Evolutionary conservation across 257 asterid genomes (phyloP).

Genomic region (Plectranthus barbatus): DNA sequence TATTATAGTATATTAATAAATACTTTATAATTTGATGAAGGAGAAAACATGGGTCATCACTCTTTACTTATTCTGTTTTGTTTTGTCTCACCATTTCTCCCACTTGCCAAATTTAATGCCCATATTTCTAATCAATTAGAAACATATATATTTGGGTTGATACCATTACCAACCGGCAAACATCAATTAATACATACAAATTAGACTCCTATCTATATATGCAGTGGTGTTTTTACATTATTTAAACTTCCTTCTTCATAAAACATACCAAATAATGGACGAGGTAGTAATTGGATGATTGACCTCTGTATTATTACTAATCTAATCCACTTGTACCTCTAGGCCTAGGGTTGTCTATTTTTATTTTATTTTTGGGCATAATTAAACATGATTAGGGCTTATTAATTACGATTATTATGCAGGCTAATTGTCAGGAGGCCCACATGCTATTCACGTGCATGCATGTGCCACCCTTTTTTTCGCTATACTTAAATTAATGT

Average conservation of each 20-base stretch:
- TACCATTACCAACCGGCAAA: too few relatives aligned
- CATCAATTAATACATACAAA: background rate
- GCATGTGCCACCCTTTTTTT: constrained; percentile 32
- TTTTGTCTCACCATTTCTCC: constrained; percentile 18
- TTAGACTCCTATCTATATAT: too few relatives aligned
- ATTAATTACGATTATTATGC: constrained; percentile 4
- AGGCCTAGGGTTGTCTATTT: background rate
- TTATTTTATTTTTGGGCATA: background rate
- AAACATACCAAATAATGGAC: too few relatives aligned
- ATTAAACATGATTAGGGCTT: background rate
- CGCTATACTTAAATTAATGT: constrained; percentile 16
- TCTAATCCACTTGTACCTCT: background rate
- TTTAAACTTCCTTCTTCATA: too few relatives aligned
- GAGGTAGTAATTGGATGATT: background rate
- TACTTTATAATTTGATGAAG: background rate
- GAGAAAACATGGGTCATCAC: constrained; percentile 28
- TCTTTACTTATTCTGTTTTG: constrained; percentile 15
- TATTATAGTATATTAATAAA: background rate
- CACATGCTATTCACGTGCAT: constrained; percentile 42
- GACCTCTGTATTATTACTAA: background rate
- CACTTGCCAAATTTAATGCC: constrained; percentile 7
- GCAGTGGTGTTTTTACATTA: too few relatives aligned
- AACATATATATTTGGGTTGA: too few relatives aligned
- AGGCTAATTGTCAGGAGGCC: constrained; percentile 22
- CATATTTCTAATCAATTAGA: background rate